Conservation (phyloP, 495 filamentous ascomycete genomes). For the Hypoxylon rickii region DNA sequence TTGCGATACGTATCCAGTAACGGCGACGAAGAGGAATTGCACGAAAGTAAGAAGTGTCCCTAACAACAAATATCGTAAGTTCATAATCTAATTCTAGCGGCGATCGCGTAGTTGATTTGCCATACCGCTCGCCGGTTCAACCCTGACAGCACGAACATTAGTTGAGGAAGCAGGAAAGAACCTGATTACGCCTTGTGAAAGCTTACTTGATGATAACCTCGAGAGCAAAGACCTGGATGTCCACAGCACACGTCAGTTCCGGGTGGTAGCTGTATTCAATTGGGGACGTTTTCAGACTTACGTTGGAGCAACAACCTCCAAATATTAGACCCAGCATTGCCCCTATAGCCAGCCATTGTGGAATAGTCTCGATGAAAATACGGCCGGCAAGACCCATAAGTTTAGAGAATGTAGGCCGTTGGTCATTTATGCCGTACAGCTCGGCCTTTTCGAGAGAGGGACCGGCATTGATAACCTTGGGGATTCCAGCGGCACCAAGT, state of each 20-base stretch:
- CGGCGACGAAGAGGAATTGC: slow-evolving; percentile 84
- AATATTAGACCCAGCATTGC: slow-evolving; percentile 89
- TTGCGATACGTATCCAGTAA: slow-evolving; percentile 76
- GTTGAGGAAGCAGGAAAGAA: slow-evolving; percentile 29
- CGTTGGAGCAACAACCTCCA: slow-evolving; percentile 97
- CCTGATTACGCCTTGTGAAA: slow-evolving; percentile 11
- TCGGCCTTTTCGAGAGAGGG: slow-evolving; percentile 61
- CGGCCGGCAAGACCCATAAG: slow-evolving; percentile 58
- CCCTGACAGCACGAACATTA: slow-evolving; percentile 39
- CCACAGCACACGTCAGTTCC: slow-evolving; percentile 32
- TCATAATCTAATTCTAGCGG: slow-evolving; percentile 9
- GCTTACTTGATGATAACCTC: slow-evolving; percentile 93
- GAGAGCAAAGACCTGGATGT: slow-evolving; percentile 78
- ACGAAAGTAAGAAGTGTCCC: slow-evolving; percentile 91
- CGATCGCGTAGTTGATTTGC: slow-evolving; percentile 3
- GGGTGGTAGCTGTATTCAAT: background rate
- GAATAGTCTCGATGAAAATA: slow-evolving; percentile 64
- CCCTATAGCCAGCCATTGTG: slow-evolving; percentile 67
- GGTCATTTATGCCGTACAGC: slow-evolving; percentile 60
- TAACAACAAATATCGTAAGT: slow-evolving; percentile 37
- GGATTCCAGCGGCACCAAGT: slow-evolving; percentile 33
- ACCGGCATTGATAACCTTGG: slow-evolving; percentile 57
- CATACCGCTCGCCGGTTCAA: slow-evolving; percentile 66
- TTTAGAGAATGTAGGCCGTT: slow-evolving; percentile 56
- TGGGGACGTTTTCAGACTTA: slow-evolving; percentile 49